Percentiles rank a stretch among this genome's conserved stretches.
Evolutionary conservation across 1,139 yeast genomes (phyloP).

Genomic region (Sporopachydermia cereana): DNA sequence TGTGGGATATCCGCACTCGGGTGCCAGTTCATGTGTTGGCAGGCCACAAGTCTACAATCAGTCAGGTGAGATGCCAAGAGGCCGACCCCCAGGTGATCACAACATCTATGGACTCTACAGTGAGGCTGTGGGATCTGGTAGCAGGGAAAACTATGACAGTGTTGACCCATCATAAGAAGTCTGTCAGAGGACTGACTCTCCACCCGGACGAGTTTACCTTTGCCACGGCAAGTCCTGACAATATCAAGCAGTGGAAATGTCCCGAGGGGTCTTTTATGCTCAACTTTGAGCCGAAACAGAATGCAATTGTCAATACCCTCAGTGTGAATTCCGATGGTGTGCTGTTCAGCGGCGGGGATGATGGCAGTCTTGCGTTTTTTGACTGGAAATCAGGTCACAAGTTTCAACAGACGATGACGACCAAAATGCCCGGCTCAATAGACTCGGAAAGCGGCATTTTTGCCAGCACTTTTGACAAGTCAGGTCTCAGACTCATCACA

Average conservation of each 20-base stretch:
- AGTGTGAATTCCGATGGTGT: conserved; percentile 56
- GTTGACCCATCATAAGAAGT: conserved; percentile 74
- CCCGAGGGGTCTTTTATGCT: conserved; percentile 68
- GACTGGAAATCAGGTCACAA: conserved; percentile 66
- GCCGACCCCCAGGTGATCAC: conserved; percentile 81
- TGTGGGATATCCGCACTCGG: conserved; percentile 89
- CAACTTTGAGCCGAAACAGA: conserved; percentile 34
- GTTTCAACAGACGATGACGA: conserved; percentile 42
- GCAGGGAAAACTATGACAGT: conserved; percentile 50
- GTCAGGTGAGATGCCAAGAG: conserved; percentile 52
- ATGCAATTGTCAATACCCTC: conserved; percentile 57
- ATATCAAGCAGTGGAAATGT: conserved; percentile 70
- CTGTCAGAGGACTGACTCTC: conserved; percentile 60
- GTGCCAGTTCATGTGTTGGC: conserved; percentile 62
- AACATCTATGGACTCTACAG: conserved; percentile 75
- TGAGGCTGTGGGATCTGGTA: conserved; percentile 78
- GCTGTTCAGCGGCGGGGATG: conserved; percentile 73
- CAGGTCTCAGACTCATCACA: conserved; percentile 72
- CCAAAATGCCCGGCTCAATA: conserved; percentile 57
- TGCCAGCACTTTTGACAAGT: conserved; percentile 63
- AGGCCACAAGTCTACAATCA: conserved; percentile 75
- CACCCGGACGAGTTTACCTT: conserved; percentile 70
- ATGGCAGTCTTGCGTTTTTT: conserved; percentile 66
- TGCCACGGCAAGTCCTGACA: conserved; percentile 73
- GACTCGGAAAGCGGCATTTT: conserved; percentile 59